phyloP scores from a whole-genome alignment of 73 alveolate genomes.

The Uronychia setigera region DNA sequence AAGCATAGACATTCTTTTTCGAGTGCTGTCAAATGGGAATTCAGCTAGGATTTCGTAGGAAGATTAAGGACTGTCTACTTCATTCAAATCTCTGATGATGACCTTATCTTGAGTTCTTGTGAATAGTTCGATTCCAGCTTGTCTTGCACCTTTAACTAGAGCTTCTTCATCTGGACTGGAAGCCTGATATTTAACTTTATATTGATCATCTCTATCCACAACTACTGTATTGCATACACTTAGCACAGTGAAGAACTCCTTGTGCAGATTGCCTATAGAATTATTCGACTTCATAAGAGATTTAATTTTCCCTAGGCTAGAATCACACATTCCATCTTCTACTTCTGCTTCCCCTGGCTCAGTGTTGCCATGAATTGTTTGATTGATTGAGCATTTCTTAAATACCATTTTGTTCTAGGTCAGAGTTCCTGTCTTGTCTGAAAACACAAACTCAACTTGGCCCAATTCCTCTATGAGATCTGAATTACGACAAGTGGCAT shows the following conservation, averaged over 20 bases:
- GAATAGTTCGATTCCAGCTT: slow-evolving; percentile 80
- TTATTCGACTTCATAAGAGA: slow-evolving; percentile 1
- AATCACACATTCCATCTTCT: slow-evolving; percentile 57
- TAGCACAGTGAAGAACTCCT: slow-evolving; percentile 60
- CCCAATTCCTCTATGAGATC: slow-evolving; percentile 87
- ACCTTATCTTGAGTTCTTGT: slow-evolving; percentile 62
- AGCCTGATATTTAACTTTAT: slow-evolving; percentile 77
- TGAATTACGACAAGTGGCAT: slow-evolving; percentile 67
- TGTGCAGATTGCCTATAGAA: slow-evolving; percentile 1
- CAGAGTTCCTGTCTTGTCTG: slow-evolving; percentile 90
- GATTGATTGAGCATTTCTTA: slow-evolving; percentile 76
- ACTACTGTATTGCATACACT: slow-evolving; percentile 81
- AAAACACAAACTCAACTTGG: slow-evolving; percentile 77
- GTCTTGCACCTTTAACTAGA: slow-evolving; percentile 88
- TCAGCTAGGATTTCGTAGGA: slow-evolving; percentile 58
- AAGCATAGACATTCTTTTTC: slow-evolving; percentile 83
- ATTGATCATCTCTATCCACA: slow-evolving; percentile 72
- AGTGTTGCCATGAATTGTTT: slow-evolving; percentile 77
- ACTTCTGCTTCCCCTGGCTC: slow-evolving; percentile 54
- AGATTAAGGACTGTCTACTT: slow-evolving; percentile 46
- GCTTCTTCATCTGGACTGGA: slow-evolving; percentile 97
- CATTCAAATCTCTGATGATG: slow-evolving; percentile 46
- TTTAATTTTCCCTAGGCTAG: slow-evolving; percentile 8
- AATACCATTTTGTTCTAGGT: slow-evolving; percentile 87
- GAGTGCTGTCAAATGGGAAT: slow-evolving; percentile 72